Percentiles rank a stretch among this genome's conserved stretches.
These are phyloP conservation scores for Biscogniauxia mediterranea DNA, from an alignment of 2,329 filamentous ascomycete species.

Conservation along the genomic window DNA sequence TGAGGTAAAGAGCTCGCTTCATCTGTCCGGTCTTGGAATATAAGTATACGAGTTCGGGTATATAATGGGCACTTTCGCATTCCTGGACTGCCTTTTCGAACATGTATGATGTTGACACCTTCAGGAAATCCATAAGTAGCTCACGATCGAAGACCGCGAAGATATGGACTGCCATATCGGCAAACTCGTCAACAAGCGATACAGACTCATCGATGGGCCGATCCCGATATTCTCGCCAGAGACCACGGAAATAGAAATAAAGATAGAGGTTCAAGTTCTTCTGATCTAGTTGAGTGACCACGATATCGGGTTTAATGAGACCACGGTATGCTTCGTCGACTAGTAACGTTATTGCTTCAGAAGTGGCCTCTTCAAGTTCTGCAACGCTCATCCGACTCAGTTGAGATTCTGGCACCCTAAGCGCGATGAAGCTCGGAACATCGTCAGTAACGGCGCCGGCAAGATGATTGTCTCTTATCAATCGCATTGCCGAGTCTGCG, in stretches of 20 bases:
- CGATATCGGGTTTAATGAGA: constrained; percentile 72
- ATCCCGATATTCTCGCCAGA: constrained; percentile 72
- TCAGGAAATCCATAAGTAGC: constrained; percentile 83
- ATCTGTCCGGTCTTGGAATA: constrained; percentile 94
- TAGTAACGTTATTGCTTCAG: constrained; percentile 80
- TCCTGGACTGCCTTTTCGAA: constrained; percentile 76
- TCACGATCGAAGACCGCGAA: constrained; percentile 81
- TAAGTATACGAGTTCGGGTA: constrained; percentile 91
- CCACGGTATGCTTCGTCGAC: constrained; percentile 91
- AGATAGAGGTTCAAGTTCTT: constrained; percentile 71
- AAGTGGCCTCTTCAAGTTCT: constrained; percentile 76
- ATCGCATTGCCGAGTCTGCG: constrained; percentile 79
- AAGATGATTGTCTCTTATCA: constrained; percentile 88
- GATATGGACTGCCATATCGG: constrained; percentile 80
- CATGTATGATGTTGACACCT: constrained; percentile 80
- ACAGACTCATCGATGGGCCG: constrained; percentile 57
- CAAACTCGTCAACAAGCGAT: constrained; percentile 78
- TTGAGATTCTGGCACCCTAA: constrained; percentile 76
- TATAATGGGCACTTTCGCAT: constrained; percentile 78
- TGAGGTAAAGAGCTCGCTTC: constrained; percentile 85
- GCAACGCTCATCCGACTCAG: constrained; percentile 61
- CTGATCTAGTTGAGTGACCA: constrained; percentile 73
- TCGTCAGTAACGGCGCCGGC: constrained; percentile 86
- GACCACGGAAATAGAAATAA: constrained; percentile 84
- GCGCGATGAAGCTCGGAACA: constrained; percentile 81